phyloP scores from a whole-genome alignment of 345 rosid species.

The Trapa bicornis region DNA sequence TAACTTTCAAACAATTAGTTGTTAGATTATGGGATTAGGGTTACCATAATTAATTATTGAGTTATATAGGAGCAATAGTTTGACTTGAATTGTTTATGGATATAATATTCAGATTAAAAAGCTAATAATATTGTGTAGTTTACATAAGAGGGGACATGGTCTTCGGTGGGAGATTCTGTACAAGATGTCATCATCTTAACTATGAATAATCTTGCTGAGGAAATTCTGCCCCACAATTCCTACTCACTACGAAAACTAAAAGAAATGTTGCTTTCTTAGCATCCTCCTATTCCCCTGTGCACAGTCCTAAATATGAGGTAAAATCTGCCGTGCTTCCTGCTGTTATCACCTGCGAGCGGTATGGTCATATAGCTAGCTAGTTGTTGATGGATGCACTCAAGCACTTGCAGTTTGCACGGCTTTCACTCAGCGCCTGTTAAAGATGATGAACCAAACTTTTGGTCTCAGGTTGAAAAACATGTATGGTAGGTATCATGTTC shows the following conservation, averaged over 20 bases:
- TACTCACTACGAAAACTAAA: background rate
- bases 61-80: too few relatives aligned
- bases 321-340: background rate
- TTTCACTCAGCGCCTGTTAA: slow-evolving; percentile 46
- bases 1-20: too few relatives aligned
- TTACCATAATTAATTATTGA: too few relatives aligned
- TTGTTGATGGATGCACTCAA: slow-evolving; percentile 1
- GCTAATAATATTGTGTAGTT: too few relatives aligned
- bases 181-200: background rate
- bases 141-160: background rate
- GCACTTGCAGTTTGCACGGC: slow-evolving; percentile 55
- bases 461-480: background rate
- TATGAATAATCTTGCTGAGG: background rate
- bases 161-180: background rate
- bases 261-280: background rate
- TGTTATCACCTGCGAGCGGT: too few relatives aligned
- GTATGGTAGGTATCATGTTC: too few relatives aligned
- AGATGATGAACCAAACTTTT: background rate
- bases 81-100: too few relatives aligned
- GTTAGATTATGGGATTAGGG: too few relatives aligned
- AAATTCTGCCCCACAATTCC: background rate
- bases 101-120: too few relatives aligned
- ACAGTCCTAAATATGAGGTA: background rate
- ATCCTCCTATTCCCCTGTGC: background rate
- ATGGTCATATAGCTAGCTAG: too few relatives aligned